phyloP scores from a whole-genome alignment of 495 filamentous ascomycete genomes.

The Xylaria palmicola region DNA sequence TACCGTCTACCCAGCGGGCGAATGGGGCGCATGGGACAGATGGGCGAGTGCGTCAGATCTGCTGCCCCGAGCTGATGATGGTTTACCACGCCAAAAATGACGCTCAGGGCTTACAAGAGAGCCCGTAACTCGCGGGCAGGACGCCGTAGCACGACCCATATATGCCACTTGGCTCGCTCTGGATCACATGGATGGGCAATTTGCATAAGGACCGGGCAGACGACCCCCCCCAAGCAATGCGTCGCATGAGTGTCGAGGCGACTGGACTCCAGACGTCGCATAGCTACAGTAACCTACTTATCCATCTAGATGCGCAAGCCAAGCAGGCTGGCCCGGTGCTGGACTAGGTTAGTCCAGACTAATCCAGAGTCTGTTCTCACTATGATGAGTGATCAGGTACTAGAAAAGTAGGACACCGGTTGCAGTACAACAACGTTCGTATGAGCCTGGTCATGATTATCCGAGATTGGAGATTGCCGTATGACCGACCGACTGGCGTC shows the following conservation, averaged over 20 bases:
- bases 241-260: background rate
- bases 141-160: conserved; percentile 13
- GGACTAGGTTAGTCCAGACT: background rate
- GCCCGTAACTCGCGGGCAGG: background rate
- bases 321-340: background rate
- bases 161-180: background rate
- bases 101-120: background rate
- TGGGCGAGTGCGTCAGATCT: conserved; percentile 3
- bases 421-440: no score
- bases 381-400: no score
- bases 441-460: background rate
- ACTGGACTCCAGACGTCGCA: no score
- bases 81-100: background rate
- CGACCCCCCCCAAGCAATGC: background rate
- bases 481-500: conserved; percentile 1
- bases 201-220: conserved; percentile 1
- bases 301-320: no score
- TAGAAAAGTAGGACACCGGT: no score
- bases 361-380: background rate
- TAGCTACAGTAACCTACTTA: background rate
- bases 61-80: background rate
- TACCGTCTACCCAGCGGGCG: conserved; percentile 4
- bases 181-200: conserved; percentile 6
- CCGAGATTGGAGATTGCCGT: background rate
- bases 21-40: conserved; percentile 4